Percentiles rank a stretch among this genome's conserved stretches.
Conservation (phyloP, 2,329 filamentous ascomycete genomes). For the Diaporthe eres region DNA sequence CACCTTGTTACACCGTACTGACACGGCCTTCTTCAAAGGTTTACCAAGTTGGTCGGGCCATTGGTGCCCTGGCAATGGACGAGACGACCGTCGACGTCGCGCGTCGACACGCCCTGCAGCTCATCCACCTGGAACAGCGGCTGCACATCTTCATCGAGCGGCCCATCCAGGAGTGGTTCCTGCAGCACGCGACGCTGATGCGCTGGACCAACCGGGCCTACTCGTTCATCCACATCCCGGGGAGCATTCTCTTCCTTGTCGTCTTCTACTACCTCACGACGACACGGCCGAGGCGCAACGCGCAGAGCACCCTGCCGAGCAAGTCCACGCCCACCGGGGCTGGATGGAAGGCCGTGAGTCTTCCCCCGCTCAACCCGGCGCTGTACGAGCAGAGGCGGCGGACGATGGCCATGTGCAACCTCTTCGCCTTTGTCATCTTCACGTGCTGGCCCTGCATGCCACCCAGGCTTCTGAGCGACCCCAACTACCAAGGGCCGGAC, state of each 20-base stretch:
- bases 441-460: constrained; percentile 77
- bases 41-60: constrained; percentile 81
- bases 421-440: constrained; percentile 72
- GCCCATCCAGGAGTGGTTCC: constrained; percentile 69
- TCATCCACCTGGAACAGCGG: constrained; percentile 76
- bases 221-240: constrained; percentile 84
- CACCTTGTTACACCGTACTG: background rate
- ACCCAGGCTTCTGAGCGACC: constrained; percentile 70
- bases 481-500: constrained; percentile 66
- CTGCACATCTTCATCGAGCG: constrained; percentile 77
- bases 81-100: constrained; percentile 78
- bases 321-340: constrained; percentile 32
- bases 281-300: constrained; percentile 56
- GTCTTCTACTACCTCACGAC: constrained; percentile 80
- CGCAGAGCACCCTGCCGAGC: constrained; percentile 40
- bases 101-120: constrained; percentile 75
- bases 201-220: constrained; percentile 80
- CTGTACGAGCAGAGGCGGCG: constrained; percentile 70
- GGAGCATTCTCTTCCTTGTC: constrained; percentile 77
- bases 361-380: constrained; percentile 59
- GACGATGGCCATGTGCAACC: constrained; percentile 74
- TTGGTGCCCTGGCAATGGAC: constrained; percentile 78
- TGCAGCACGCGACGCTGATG: constrained; percentile 68
- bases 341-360: constrained; percentile 55
- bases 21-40: constrained; percentile 60